Evolutionary conservation across 768 basidiomycete species (phyloP), one percentile per base, ranked within the genome.

Genomic region (Rhodotorula graminis): DNA sequence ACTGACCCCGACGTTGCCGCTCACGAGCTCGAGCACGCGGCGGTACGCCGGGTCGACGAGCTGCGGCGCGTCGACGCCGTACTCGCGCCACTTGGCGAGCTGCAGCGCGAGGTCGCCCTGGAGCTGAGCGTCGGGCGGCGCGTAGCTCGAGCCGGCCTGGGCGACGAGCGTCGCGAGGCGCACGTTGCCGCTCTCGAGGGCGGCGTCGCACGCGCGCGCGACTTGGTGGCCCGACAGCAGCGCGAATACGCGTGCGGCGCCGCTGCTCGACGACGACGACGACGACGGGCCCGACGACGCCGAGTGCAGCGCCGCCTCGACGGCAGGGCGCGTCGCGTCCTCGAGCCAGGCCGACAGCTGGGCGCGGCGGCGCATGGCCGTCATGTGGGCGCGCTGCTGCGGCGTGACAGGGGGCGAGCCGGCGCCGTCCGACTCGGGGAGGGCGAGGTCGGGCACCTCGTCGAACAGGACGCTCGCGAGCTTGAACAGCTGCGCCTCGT

Each of bases 401-500:
- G 58, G 31, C 2, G 57, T 66, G 19, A 42, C 16, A 3, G 52
- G 8, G 8, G 33, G 50, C 23, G n/a, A 47, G 63, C 33, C 65
- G 31, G 12, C 6, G 44, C 14, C 44, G 44, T 46, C 44, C 44
- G 44, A 12, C 14, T 46, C 44, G 14, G 83, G 84, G 0, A 94
- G 82, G 25, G 83, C 83, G 44, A 91, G 85, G 73, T 90, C 86
- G 29, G 64, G 52, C 61, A 95, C 85, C 29, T 86, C 85, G 81
- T 98, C 96, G 78, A 97, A 99, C 1, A 99, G 83, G 1, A 91
- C 91, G 29, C 85, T 85, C 6, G 91, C 93, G 1, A 98, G 87
- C n/a, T 90, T 88, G 83, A 93, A 97, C 50, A 97, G 80, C 15
- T 85, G 85, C 1, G 92, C 90, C 77, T 92, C 89, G 74, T 86